phyloP scores from a whole-genome alignment of 176 grass and related monocot species.

The Tillandsia leiboldiana region DNA sequence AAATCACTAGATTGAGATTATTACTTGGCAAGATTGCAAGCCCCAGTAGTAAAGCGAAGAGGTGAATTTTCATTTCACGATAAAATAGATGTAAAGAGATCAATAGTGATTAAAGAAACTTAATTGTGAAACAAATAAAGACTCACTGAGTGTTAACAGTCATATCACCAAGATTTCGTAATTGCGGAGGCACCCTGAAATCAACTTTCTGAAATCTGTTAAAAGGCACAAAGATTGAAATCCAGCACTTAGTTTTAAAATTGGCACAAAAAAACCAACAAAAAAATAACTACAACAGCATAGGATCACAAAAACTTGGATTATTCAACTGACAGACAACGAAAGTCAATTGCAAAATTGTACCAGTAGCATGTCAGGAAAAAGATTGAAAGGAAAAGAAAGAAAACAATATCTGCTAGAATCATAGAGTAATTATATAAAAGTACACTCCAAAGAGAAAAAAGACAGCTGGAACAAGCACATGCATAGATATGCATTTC shows the following conservation, averaged over 20 bases:
- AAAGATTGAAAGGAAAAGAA: too few relatives aligned
- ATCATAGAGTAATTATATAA: too few relatives aligned
- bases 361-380: too few relatives aligned
- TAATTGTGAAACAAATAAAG: constrained; percentile 19
- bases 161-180: constrained; percentile 39
- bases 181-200: constrained; percentile 68
- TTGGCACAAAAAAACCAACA: background rate
- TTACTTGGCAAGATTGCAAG: too few relatives aligned
- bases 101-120: background rate
- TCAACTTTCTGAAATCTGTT: constrained; percentile 85
- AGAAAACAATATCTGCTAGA: too few relatives aligned
- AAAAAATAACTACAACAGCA: background rate
- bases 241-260: background rate
- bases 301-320: too few relatives aligned
- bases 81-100: background rate
- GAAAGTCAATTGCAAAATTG: too few relatives aligned
- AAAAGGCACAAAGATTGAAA: constrained; percentile 20
- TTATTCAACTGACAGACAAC: too few relatives aligned
- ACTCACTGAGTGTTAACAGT: constrained; percentile 43
- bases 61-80: background rate
- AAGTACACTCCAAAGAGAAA: too few relatives aligned
- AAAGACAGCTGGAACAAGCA: too few relatives aligned
- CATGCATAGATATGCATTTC: too few relatives aligned
- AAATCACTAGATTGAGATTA: too few relatives aligned
- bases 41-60: background rate